Conservation (phyloP, 306 rosid genomes). For the Astragalus glycyphyllos region DNA sequence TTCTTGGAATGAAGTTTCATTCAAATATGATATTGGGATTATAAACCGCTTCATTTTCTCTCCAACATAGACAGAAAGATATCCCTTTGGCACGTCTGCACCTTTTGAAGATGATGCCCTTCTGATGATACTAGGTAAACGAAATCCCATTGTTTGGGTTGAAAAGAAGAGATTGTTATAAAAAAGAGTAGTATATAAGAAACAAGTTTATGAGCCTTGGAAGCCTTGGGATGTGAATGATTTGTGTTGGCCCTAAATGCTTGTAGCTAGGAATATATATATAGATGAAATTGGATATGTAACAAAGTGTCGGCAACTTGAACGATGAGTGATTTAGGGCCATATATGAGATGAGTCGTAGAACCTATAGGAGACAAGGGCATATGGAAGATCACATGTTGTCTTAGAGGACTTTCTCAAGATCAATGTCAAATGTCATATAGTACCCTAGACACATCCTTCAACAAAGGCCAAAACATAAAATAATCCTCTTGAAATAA, state of each 20-base stretch:
- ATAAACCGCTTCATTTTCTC: conserved; percentile 50
- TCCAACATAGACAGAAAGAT: conserved; percentile 45
- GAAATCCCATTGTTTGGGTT: conserved; percentile 39
- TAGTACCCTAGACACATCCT: no score
- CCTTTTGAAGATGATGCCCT: conserved; percentile 26
- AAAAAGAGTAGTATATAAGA: neutral
- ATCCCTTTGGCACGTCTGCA: conserved; percentile 54
- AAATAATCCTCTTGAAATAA: neutral
- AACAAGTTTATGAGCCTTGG: neutral
- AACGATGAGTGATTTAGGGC: neutral
- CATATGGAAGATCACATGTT: conserved; percentile 45
- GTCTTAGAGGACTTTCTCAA: conserved; percentile 35
- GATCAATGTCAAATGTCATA: neutral
- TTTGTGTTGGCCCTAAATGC: conserved; percentile 34
- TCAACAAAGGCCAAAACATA: neutral
- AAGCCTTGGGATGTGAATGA: conserved; percentile 22
- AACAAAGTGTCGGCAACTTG: conserved; percentile 1
- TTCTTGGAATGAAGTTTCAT: conserved; percentile 43
- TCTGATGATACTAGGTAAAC: conserved; percentile 21
- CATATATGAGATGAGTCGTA: neutral
- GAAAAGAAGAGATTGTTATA: neutral
- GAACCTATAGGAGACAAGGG: conserved; percentile 32
- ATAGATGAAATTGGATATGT: conserved; percentile 37
- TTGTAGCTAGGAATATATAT: conserved; percentile 23
- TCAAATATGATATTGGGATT: conserved; percentile 51